Evolutionary conservation across 148 eudicot genomes (phyloP).

Genomic region (Heliamphora exappendiculata): DNA sequence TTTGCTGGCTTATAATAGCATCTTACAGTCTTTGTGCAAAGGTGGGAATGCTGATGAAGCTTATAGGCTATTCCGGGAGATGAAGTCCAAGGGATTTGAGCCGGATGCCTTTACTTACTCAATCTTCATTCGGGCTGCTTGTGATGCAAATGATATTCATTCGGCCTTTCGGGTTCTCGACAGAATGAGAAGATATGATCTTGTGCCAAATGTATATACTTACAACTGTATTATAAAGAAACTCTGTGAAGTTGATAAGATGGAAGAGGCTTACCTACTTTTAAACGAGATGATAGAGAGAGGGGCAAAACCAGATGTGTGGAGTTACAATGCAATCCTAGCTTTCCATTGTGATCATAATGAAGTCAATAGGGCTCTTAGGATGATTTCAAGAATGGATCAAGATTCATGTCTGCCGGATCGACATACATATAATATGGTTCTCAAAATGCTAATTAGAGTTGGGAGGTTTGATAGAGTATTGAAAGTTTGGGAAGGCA

Average conservation of each 20-base stretch:
- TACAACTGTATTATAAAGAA: slow-evolving; percentile 57
- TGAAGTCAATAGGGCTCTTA: slow-evolving; percentile 61
- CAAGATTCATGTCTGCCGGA: slow-evolving; percentile 44
- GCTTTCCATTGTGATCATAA: slow-evolving; percentile 54
- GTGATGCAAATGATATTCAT: slow-evolving; percentile 51
- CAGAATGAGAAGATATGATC: slow-evolving; percentile 58
- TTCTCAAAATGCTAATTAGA: slow-evolving; percentile 64
- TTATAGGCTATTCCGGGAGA: slow-evolving; percentile 41
- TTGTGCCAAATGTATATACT: slow-evolving; percentile 69
- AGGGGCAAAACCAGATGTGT: slow-evolving; percentile 47
- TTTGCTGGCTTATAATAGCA: slow-evolving; percentile 64
- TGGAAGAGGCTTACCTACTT: slow-evolving; percentile 61
- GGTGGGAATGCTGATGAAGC: slow-evolving; percentile 61
- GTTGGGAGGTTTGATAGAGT: slow-evolving; percentile 67
- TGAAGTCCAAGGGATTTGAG: slow-evolving; percentile 46
- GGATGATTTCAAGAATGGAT: slow-evolving; percentile 55
- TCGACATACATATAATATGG: slow-evolving; percentile 67
- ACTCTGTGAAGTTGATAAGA: slow-evolving; percentile 44
- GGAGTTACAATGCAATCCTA: slow-evolving; percentile 70
- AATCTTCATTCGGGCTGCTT: slow-evolving; percentile 61
- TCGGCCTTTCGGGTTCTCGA: slow-evolving; percentile 63
- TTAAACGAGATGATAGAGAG: slow-evolving; percentile 57
- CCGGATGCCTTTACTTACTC: slow-evolving; percentile 74
- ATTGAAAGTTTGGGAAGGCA: slow-evolving; percentile 48
- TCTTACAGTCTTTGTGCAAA: slow-evolving; percentile 61